Percentiles rank a stretch among this genome's conserved stretches.
Conservation (phyloP, 1,284 basidiomycete species). For the Cutaneotrichosporon sp. region DNA sequence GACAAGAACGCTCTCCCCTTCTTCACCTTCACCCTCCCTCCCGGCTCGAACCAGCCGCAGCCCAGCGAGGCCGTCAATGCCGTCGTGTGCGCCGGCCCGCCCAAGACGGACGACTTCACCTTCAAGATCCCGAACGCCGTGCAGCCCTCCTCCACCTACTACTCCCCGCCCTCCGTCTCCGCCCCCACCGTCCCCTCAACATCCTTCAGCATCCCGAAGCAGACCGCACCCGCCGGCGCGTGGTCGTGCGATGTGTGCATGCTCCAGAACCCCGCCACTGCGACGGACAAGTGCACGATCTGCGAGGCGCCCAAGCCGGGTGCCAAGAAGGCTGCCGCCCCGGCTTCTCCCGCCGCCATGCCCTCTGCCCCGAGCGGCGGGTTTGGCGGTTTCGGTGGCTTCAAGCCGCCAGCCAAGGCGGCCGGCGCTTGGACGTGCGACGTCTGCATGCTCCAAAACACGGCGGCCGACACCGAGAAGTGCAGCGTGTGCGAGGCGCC, state of each 20-base stretch:
- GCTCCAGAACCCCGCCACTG: slow-evolving; percentile 57
- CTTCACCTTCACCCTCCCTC: slow-evolving; percentile 33
- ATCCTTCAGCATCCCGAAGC: slow-evolving; percentile 12
- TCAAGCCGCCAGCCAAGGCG: background rate
- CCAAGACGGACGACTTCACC: slow-evolving; percentile 57
- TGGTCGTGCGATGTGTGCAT: slow-evolving; percentile 60
- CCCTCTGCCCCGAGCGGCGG: slow-evolving; percentile 8
- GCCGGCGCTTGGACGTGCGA: slow-evolving; percentile 57
- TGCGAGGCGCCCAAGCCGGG: slow-evolving; percentile 58
- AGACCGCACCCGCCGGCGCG: slow-evolving; percentile 3
- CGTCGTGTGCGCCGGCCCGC: slow-evolving; percentile 26
- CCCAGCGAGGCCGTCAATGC: slow-evolving; percentile 26
- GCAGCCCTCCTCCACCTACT: slow-evolving; percentile 24
- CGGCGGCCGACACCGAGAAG: slow-evolving; percentile 55
- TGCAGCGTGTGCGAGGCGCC: slow-evolving; percentile 61
- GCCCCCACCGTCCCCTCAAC: slow-evolving; percentile 7
- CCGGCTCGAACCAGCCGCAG: background rate
- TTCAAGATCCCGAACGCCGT: slow-evolving; percentile 55
- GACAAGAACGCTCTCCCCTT: slow-evolving; percentile 39
- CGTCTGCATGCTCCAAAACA: slow-evolving; percentile 58
- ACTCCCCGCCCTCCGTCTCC: slow-evolving; percentile 4
- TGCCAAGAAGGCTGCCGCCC: slow-evolving; percentile 2
- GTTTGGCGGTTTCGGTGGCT: slow-evolving; percentile 11
- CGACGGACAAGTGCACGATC: slow-evolving; percentile 58
- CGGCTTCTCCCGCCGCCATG: background rate